Base-by-base conservation (phyloP, 805 yeast genomes). In the Nematodospora valgi region DNA sequence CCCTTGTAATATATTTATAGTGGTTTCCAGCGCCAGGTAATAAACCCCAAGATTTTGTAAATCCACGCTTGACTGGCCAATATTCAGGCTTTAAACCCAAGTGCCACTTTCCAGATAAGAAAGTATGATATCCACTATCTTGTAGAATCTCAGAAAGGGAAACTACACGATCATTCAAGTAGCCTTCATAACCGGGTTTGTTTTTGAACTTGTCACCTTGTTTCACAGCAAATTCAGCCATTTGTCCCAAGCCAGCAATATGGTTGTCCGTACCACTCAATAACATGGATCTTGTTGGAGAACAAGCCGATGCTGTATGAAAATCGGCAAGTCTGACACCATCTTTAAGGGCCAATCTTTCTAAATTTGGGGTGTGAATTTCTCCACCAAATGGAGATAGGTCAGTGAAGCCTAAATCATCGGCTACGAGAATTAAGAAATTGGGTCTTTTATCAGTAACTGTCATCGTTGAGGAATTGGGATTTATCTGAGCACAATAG, bases 291-390 rank as follows among this genome's bases (percentile, higher is more conserved):
- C 82, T 56, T 0, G 82, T 78, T 6, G 83, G 82, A 2, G 82
- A 76, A 45, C 82, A 78, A 1, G 82, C 82, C 2, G 80, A 68
- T 4, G 82, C 82, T 2, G 82, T 72, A 41, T 78, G 80, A 53
- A 78, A 77, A 40, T 77, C 76, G 8, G 80, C 73, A 44, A 76
- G 71, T 29, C 76, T 49, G 14, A 68, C 45, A 4, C 82, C 82
- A 6, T 52, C 47, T 6, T 48, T 25, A 10, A 17, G 23, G 1
- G 78, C 76, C 22, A 77, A 47, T 30, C 46, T 58, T 13, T 67
- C 51, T 12, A 77, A 56, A 40, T 72, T 70, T 1, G 82, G 83
- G 1, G 82, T 76, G 23, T 62, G 55, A 28, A 76, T 76, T 47
- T 76, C 82, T 14, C 79, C 76, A 1, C 82, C 82, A 49, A 72